Conservation (phyloP, 2,329 filamentous ascomycete genomes). For the Venturia oleaginea region DNA sequence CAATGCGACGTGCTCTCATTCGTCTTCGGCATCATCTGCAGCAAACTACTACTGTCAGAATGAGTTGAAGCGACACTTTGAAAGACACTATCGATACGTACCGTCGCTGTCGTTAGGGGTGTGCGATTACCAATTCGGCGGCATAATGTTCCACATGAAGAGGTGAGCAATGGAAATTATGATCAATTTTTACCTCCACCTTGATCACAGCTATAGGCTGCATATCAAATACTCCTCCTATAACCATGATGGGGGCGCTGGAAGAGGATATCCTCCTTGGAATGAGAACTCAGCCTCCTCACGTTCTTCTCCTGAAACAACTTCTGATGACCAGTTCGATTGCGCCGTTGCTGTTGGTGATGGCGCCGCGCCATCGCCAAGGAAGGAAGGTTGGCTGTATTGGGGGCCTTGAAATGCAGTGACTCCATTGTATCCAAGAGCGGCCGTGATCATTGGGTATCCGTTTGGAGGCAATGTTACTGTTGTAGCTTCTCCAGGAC, state of each 20-base stretch:
- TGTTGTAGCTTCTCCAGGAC: neutral
- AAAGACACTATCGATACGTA: neutral
- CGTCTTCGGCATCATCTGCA: neutral
- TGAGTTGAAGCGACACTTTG: neutral
- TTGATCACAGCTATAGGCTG: neutral
- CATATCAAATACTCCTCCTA: neutral
- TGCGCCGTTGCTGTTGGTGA: neutral
- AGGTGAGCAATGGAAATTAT: neutral
- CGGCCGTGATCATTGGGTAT: neutral
- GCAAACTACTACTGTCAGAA: neutral
- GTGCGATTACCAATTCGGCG: neutral
- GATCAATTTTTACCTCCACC: neutral
- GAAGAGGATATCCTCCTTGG: neutral
- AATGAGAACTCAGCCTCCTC: neutral
- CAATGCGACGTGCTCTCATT: neutral
- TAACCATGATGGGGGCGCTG: neutral
- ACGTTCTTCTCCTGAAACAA: neutral
- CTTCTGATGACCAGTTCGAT: neutral
- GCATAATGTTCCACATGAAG: neutral
- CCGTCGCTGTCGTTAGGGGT: neutral
- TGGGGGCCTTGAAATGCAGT: neutral
- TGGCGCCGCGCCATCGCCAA: neutral
- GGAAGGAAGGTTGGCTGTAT: neutral
- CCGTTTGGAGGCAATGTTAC: neutral
- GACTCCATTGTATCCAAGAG: neutral